phyloP scores from a whole-genome alignment of 305 asterid species.

The Fraxinus latifolia region DNA sequence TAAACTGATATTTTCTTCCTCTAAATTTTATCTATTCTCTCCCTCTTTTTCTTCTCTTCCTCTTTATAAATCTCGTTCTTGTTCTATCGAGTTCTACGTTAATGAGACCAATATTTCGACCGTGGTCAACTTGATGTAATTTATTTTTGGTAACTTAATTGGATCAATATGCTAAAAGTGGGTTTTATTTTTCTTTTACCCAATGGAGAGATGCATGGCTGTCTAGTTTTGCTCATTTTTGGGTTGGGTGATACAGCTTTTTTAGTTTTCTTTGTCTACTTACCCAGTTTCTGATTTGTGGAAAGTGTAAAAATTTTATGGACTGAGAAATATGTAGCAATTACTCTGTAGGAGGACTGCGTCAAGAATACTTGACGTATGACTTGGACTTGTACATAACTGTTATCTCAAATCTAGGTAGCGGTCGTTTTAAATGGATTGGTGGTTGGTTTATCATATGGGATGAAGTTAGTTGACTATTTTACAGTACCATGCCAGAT shows the following conservation, averaged over 20 bases:
- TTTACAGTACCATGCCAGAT: neutral
- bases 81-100: neutral
- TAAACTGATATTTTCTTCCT: neutral
- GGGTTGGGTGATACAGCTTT: neutral
- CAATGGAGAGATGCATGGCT: neutral
- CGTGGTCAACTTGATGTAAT: neutral
- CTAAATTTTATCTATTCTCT: neutral
- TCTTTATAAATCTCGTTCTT: neutral
- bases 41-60: neutral
- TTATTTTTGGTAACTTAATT: neutral
- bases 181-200: neutral
- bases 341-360: neutral
- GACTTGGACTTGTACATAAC: neutral
- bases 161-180: neutral
- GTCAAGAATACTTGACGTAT: neutral
- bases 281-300: neutral
- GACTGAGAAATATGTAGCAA: neutral
- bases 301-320: neutral
- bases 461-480: neutral
- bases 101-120: neutral
- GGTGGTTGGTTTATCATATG: neutral
- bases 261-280: neutral
- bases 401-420: neutral
- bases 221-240: neutral
- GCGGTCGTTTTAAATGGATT: neutral